Percentiles rank a stretch among this genome's conserved stretches.
Evolutionary conservation across 169 alveolate species (phyloP).

Genomic region (Cystoisospora suis): DNA sequence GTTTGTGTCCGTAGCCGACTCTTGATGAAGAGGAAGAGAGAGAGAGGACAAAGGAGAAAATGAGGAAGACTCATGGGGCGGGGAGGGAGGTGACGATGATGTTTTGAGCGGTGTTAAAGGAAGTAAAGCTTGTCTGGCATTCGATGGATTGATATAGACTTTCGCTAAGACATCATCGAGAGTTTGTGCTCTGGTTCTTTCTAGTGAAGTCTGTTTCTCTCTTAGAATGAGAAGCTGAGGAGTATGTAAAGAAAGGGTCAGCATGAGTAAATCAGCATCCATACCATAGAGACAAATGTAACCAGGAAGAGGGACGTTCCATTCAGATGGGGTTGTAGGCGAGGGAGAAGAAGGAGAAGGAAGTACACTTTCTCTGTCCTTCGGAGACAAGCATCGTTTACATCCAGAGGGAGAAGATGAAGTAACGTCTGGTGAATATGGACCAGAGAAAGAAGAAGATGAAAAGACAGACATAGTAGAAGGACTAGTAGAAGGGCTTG

Average conservation of each 20-base stretch:
- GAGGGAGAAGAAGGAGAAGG: too few species aligned
- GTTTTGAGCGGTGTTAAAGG: neutral
- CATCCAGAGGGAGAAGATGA: too few species aligned
- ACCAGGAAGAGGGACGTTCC: constrained; percentile 40
- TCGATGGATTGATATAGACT: neutral
- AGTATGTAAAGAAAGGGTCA: constrained; percentile 95
- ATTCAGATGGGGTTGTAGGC: too few species aligned
- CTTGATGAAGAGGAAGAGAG: neutral
- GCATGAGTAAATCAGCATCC: constrained; percentile 98
- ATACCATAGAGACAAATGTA: constrained; percentile 94
- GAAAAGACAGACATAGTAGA: too few species aligned
- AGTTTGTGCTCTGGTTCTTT: constrained; percentile 44
- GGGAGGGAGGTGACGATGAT: neutral
- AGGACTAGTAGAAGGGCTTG: too few species aligned
- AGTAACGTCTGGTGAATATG: too few species aligned
- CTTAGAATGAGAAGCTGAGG: constrained; percentile 92
- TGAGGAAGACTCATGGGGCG: neutral
- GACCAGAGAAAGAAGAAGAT: too few species aligned
- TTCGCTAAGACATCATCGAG: constrained; percentile 47
- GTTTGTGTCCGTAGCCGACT: too few species aligned
- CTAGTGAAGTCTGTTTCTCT: constrained; percentile 77
- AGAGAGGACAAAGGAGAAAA: too few species aligned
- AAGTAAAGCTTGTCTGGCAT: too few species aligned
- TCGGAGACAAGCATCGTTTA: too few species aligned
- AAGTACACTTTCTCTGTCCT: too few species aligned